phyloP scores from a whole-genome alignment of 768 basidiomycete species.

The Butyriboletus loyo region DNA sequence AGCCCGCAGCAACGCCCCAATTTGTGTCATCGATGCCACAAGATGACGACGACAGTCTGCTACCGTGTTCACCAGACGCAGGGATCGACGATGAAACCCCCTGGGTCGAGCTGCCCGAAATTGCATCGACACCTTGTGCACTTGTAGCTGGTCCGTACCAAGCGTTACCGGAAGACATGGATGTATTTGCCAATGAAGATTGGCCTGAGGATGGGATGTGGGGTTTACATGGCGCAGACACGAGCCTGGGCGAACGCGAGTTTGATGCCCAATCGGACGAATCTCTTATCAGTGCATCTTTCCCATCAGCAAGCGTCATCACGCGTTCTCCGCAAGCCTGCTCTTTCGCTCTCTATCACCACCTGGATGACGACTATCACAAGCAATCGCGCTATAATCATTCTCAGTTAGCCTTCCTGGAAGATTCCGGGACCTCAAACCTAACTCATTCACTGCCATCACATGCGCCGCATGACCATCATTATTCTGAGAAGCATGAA shows the following conservation, averaged over 20 bases:
- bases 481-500: constrained; percentile 6
- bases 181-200: constrained; percentile 14
- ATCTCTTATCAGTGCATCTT: constrained; percentile 25
- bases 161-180: constrained; percentile 14
- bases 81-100: constrained; percentile 1
- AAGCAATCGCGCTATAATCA: constrained; percentile 2
- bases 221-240: constrained; percentile 6
- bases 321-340: constrained; percentile 12
- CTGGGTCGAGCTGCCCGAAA: constrained; percentile 19
- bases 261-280: constrained; percentile 14
- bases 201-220: constrained; percentile 15
- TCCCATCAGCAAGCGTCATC: constrained; percentile 17
- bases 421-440: constrained; percentile 13
- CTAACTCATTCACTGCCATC: constrained; percentile 6
- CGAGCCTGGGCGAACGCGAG: constrained; percentile 1
- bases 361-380: constrained; percentile 9
- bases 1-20: constrained; percentile 18
- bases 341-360: constrained; percentile 17
- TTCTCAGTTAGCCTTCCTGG: constrained; percentile 17
- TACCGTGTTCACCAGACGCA: constrained; percentile 10
- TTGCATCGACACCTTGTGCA: constrained; percentile 1
- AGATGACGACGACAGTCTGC: constrained; percentile 25
- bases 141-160: neutral
- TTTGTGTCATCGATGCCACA: constrained; percentile 3
- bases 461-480: constrained; percentile 12